phyloP scores from a whole-genome alignment of 1,139 yeast genomes.

The Blastobotrys malaysiensis region DNA sequence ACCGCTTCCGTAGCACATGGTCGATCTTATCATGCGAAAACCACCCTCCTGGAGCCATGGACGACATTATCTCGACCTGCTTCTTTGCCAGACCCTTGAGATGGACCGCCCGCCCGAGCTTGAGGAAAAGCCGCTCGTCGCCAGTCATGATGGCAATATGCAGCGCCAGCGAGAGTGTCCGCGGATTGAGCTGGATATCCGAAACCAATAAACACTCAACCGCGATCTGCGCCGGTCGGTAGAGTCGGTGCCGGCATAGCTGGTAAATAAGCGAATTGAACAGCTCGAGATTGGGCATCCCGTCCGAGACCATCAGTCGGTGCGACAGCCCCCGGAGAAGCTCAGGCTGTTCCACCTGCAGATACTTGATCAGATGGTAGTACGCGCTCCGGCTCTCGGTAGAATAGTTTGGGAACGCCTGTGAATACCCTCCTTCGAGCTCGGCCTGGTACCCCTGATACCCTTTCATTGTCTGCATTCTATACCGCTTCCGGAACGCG shows the following conservation, averaged over 20 bases:
- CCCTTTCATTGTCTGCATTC: background rate
- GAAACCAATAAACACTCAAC: slow-evolving; percentile 22
- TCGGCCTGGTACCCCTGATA: background rate
- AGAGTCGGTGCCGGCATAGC: slow-evolving; percentile 17
- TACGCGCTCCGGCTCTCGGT: background rate
- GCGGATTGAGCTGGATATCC: slow-evolving; percentile 19
- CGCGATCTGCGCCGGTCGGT: slow-evolving; percentile 25
- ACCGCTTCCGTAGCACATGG: slow-evolving; percentile 1
- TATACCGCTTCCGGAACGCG: background rate
- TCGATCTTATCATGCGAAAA: slow-evolving; percentile 3
- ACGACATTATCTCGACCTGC: slow-evolving; percentile 6
- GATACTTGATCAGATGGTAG: slow-evolving; percentile 2
- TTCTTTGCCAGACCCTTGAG: slow-evolving; percentile 1
- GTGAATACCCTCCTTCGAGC: background rate
- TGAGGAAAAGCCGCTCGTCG: slow-evolving; percentile 16
- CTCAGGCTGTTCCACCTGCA: slow-evolving; percentile 5
- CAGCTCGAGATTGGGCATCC: slow-evolving; percentile 22
- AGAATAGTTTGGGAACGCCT: background rate
- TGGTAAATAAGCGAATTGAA: slow-evolving; percentile 23
- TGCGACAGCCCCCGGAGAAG: slow-evolving; percentile 12
- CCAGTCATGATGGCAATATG: slow-evolving; percentile 19
- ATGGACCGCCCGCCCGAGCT: slow-evolving; percentile 16
- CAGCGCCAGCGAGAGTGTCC: slow-evolving; percentile 18
- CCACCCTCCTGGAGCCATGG: slow-evolving; percentile 6
- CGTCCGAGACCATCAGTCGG: slow-evolving; percentile 17